Conservation (phyloP, 805 yeast species). For the Spathaspora arborariae region DNA sequence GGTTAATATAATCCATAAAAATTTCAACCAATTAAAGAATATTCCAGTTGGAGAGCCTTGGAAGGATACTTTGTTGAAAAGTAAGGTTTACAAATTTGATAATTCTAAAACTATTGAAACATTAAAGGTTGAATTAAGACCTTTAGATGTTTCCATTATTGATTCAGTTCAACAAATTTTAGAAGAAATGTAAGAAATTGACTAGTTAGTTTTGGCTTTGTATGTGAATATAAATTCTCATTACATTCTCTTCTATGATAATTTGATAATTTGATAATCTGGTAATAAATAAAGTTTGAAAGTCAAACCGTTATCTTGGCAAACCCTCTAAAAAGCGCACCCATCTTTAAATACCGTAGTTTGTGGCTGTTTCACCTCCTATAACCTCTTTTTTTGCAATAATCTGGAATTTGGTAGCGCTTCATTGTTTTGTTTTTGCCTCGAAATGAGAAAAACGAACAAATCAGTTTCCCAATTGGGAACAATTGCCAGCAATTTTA, state of each 20-base stretch:
- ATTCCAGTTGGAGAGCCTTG: conserved; percentile 41
- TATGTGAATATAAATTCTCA: background rate
- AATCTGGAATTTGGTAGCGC: background rate
- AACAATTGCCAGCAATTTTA: background rate
- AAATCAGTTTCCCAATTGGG: background rate
- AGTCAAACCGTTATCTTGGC: no score
- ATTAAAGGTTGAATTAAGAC: conserved; percentile 23
- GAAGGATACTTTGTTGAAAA: conserved; percentile 13
- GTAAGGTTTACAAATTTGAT: conserved; percentile 21
- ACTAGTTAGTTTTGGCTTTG: background rate
- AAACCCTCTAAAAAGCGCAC: no score
- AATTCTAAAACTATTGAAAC: conserved; percentile 27
- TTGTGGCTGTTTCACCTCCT: no score
- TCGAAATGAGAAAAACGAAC: background rate
- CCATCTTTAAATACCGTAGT: no score
- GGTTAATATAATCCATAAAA: conserved; percentile 27
- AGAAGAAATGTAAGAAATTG: conserved; percentile 3
- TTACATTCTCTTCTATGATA: no score
- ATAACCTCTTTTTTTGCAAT: background rate
- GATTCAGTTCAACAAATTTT: conserved; percentile 38
- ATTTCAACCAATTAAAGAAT: conserved; percentile 41
- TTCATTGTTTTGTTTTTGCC: background rate
- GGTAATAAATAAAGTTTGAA: no score
- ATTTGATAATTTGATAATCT: no score
- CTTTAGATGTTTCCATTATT: conserved; percentile 34